phyloP scores from a whole-genome alignment of 2,329 filamentous ascomycete species.

The Colletotrichum sp. region DNA sequence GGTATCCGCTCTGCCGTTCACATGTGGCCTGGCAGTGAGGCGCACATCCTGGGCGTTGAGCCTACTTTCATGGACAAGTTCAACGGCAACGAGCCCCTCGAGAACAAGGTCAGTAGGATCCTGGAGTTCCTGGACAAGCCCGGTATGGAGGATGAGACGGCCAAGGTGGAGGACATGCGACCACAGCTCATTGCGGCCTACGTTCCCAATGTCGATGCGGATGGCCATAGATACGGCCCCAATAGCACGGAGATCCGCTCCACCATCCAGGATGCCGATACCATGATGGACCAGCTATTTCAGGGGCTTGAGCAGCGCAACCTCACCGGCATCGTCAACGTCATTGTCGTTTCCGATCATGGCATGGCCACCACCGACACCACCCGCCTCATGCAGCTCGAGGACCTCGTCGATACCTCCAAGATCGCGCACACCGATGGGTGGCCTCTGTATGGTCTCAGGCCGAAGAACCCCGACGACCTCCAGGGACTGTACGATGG shows the following conservation, averaged over 20 bases:
- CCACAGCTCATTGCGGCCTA: constrained; percentile 95
- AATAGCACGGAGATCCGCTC: constrained; percentile 89
- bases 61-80: constrained; percentile 85
- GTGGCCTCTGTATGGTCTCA: constrained; percentile 90
- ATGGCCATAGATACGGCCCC: constrained; percentile 88
- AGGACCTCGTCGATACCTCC: constrained; percentile 81
- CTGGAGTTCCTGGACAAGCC: constrained; percentile 86
- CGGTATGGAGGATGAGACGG: constrained; percentile 65
- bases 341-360: constrained; percentile 96
- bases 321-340: constrained; percentile 86
- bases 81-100: constrained; percentile 77
- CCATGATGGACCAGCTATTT: constrained; percentile 81
- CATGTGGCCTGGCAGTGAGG: constrained; percentile 99
- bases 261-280: constrained; percentile 82
- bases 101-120: constrained; percentile 79
- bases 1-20: constrained; percentile 83
- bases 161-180: constrained; percentile 59
- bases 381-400: constrained; percentile 82
- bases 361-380: constrained; percentile 95
- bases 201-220: constrained; percentile 87
- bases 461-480: constrained; percentile 74
- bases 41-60: constrained; percentile 76
- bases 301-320: constrained; percentile 80
- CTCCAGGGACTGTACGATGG: constrained; percentile 71
- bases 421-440: constrained; percentile 87